Evolutionary conservation across 2,329 filamentous ascomycete genomes (phyloP).

Genomic region (Neonectria punicea): DNA sequence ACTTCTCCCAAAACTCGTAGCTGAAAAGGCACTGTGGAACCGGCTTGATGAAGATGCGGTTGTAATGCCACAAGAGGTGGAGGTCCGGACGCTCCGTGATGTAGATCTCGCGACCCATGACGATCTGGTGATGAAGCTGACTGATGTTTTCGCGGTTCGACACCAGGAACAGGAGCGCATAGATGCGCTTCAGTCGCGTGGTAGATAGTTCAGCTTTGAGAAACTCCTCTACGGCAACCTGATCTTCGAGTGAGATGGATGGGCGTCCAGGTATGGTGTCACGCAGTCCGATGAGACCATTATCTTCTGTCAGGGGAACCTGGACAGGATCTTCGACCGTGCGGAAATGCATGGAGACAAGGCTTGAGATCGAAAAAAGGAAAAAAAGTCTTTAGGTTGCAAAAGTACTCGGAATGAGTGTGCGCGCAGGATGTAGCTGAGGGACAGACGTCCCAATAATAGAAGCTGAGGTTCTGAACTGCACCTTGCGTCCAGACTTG

Average conservation of each 20-base stretch:
- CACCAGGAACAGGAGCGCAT: constrained; percentile 18
- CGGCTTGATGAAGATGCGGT: constrained; percentile 54
- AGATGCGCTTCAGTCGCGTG: constrained; percentile 1
- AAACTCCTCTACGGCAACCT: constrained; percentile 8
- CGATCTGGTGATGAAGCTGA: constrained; percentile 44
- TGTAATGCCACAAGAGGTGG: constrained; percentile 54
- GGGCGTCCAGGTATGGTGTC: constrained; percentile 15
- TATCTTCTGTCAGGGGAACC: not conserved
- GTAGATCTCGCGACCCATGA: constrained; percentile 49
- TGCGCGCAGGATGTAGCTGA: not conserved
- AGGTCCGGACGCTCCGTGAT: constrained; percentile 51
- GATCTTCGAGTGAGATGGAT: constrained; percentile 1
- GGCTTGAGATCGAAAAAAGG: not conserved
- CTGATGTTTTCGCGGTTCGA: constrained; percentile 39
- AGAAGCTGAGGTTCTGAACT: not conserved
- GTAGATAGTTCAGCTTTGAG: constrained; percentile 18
- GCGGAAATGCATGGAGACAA: not conserved
- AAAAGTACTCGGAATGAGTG: not conserved
- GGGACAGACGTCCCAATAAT: not conserved
- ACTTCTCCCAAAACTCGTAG: constrained; percentile 46
- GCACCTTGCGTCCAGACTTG: not conserved
- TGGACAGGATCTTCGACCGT: not conserved
- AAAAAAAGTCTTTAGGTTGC: not conserved
- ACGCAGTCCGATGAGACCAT: constrained; percentile 1
- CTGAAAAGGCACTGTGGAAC: constrained; percentile 51